Conservation (phyloP, 2,329 filamentous ascomycete genomes). For the Colletotrichum simmondsii region DNA sequence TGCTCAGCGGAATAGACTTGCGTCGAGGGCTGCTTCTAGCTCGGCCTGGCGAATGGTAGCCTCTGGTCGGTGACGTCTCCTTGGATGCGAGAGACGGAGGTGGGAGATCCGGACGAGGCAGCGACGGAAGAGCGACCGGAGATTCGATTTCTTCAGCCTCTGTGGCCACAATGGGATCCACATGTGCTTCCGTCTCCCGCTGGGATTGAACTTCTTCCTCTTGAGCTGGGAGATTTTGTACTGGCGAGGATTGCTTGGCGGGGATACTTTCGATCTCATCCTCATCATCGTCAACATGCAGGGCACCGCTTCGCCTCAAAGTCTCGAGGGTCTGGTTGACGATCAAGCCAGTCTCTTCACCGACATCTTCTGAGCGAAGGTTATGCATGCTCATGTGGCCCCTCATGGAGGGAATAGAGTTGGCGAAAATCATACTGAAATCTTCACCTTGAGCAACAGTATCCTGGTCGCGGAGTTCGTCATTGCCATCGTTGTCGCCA, state of each 20-base stretch:
- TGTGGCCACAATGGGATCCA: not conserved
- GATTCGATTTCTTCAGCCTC: constrained; percentile 3
- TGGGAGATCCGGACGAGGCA: not conserved
- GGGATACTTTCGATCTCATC: constrained; percentile 9
- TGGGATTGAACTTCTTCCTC: not conserved
- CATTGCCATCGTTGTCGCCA: constrained; percentile 35
- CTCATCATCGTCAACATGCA: constrained; percentile 27
- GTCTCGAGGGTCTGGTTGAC: constrained; percentile 66
- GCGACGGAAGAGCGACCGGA: constrained; percentile 13
- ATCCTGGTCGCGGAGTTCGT: constrained; percentile 45
- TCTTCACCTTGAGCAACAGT: constrained; percentile 63
- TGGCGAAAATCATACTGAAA: constrained; percentile 70
- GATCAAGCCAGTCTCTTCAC: constrained; percentile 66
- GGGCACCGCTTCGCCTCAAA: constrained; percentile 50
- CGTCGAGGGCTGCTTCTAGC: constrained; percentile 49
- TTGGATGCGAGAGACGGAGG: not conserved
- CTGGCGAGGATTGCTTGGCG: not conserved
- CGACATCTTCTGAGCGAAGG: constrained; percentile 56
- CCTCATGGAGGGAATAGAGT: constrained; percentile 63
- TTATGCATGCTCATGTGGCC: constrained; percentile 50
- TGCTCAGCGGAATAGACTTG: constrained; percentile 45
- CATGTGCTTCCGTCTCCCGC: constrained; percentile 1
- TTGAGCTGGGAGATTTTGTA: not conserved
- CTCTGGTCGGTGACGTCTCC: constrained; percentile 8
- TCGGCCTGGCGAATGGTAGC: constrained; percentile 40